Evolutionary conservation across 179 eudicot species (phyloP).

Genomic region (Drosera spatulata): DNA sequence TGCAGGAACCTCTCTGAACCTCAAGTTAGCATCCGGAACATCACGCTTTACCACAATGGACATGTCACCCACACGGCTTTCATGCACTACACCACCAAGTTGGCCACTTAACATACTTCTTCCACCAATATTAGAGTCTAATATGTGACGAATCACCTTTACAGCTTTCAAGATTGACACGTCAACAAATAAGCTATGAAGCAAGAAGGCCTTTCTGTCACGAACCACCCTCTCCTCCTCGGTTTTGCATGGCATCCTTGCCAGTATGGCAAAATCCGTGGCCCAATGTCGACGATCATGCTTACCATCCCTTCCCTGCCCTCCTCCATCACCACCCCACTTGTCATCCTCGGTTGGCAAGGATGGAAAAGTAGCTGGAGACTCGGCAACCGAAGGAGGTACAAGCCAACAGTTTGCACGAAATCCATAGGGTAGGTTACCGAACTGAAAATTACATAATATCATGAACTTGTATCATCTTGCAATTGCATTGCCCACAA

Average conservation of each 20-base stretch:
- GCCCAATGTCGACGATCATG: conserved; percentile 67
- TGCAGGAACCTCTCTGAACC: conserved; percentile 56
- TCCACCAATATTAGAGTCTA: conserved; percentile 9
- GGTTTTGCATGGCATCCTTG: conserved; percentile 88
- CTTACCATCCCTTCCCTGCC: conserved; percentile 56
- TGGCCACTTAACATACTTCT: no score
- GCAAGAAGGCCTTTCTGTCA: conserved; percentile 78
- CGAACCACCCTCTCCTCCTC: conserved; percentile 70
- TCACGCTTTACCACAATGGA: conserved; percentile 42
- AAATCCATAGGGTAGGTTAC: conserved; percentile 86
- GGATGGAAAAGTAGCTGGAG: conserved; percentile 50
- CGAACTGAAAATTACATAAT: conserved; percentile 48
- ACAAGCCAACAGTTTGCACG: conserved; percentile 89
- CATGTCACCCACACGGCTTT: conserved; percentile 58
- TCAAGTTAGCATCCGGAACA: conserved; percentile 53
- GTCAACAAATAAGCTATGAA: conserved; percentile 81
- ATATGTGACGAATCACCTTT: conserved; percentile 35
- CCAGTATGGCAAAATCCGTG: conserved; percentile 55
- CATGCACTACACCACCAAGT: conserved; percentile 13
- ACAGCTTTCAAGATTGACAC: conserved; percentile 70
- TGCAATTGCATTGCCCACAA: background rate
- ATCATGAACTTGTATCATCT: conserved; percentile 3
- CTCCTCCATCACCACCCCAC: conserved; percentile 94
- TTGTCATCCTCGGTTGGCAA: conserved; percentile 76
- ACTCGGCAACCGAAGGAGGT: conserved; percentile 59